Evolutionary conservation across 148 eudicot species (phyloP).

Genomic region (Salicornia ramosissima): DNA sequence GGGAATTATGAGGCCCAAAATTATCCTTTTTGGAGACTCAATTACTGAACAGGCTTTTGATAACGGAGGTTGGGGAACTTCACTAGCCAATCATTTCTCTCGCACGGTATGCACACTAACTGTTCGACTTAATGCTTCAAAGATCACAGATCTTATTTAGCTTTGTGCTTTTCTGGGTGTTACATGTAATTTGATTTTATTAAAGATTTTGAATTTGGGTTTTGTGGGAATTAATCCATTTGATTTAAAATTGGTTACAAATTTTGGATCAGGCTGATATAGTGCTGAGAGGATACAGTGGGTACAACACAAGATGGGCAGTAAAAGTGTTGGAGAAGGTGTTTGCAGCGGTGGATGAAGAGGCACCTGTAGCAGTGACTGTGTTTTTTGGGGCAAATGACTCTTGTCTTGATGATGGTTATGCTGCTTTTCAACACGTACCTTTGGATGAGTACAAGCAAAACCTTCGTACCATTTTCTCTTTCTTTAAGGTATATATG

Average conservation of each 20-base stretch:
- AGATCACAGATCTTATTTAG: not conserved
- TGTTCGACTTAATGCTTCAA: constrained; percentile 20
- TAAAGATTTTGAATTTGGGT: not conserved
- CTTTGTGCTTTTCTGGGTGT: not conserved
- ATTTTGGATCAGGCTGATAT: constrained; percentile 52
- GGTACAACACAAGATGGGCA: constrained; percentile 92
- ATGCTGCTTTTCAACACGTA: constrained; percentile 69
- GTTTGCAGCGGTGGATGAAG: constrained; percentile 32
- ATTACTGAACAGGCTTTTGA: constrained; percentile 70
- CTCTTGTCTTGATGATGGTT: constrained; percentile 53
- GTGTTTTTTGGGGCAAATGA: constrained; percentile 94
- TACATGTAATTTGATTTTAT: not conserved
- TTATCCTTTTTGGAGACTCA: constrained; percentile 82
- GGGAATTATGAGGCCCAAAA: constrained; percentile 60
- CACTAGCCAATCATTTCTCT: constrained; percentile 65
- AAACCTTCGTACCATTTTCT: constrained; percentile 49
- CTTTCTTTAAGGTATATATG: constrained; percentile 51
- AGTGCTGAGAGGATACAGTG: constrained; percentile 79
- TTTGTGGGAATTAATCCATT: not conserved
- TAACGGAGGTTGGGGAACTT: constrained; percentile 84
- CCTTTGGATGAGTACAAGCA: constrained; percentile 73
- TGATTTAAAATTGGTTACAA: not conserved
- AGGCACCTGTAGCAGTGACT: constrained; percentile 49
- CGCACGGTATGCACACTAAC: constrained; percentile 52
- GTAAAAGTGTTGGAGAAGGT: constrained; percentile 51